Base-by-base conservation (phyloP, 495 filamentous ascomycete species). In the Durotheca rogersii region DNA sequence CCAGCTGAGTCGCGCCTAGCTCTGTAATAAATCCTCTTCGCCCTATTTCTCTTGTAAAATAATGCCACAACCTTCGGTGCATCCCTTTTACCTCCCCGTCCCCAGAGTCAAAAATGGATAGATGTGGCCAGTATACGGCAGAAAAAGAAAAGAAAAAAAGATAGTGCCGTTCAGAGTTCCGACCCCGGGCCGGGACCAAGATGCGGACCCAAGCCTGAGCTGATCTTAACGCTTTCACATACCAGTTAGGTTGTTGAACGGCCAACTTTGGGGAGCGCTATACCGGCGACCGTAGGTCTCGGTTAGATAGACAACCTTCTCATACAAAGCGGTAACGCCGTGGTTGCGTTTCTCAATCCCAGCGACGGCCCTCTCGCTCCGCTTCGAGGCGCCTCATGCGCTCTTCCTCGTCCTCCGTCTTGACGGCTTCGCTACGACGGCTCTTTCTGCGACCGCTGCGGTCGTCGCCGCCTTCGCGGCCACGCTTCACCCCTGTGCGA, bases 311-410 rank as follows among this genome's bases (percentile, higher is more conserved):
- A n/a, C n/a, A n/a, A n/a, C n/a, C n/a, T n/a, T n/a, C n/a, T n/a
- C n/a, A n/a, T n/a, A n/a, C n/a, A n/a, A n/a, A n/a, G n/a, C n/a
- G n/a, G n/a, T n/a, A n/a, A n/a, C n/a, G n/a, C n/a, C n/a, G n/a
- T n/a, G n/a, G n/a, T n/a, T n/a, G n/a, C n/a, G n/a, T 27, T 4
- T 27, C 21, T 41, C 69, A 69, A 46, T 54, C 70, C 76, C 63
- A 73, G 67, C 70, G 69, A 33, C 46, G 59, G 53, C 56, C 58
- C 54, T 73, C 66, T 54, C 71, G 64, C 63, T 81, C 72, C 17
- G 60, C 67, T 54, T 82, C 81, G 36, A 74, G 56, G 37, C 78
- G 65, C 48, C 76, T 74, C 58, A 82, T 75, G 29, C 81, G 72
- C 40, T 73, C 71, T 55, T 75, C 72, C 30, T 66, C 64, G 9